Conservation (phyloP, 2,329 filamentous ascomycete species). For the Dissoconium aciculare region DNA sequence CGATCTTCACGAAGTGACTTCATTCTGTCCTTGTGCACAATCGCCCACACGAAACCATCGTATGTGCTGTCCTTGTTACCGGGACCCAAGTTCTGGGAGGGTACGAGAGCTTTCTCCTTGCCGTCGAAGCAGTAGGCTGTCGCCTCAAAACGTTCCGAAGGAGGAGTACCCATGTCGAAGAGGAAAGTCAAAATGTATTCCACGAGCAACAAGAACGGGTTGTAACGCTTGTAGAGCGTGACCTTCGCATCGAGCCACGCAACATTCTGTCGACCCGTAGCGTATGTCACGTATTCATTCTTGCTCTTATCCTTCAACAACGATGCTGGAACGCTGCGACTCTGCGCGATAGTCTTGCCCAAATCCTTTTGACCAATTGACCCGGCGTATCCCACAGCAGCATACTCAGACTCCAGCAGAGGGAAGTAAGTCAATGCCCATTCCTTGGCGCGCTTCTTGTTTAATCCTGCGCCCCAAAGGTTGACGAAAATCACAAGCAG, state of each 20-base stretch:
- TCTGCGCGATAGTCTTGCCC: slow-evolving; percentile 24
- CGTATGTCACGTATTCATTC: slow-evolving; percentile 76
- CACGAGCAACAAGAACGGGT: slow-evolving; percentile 52
- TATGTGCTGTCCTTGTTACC: slow-evolving; percentile 46
- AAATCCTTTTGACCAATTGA: slow-evolving; percentile 24
- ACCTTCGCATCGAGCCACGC: slow-evolving; percentile 81
- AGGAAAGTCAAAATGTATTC: slow-evolving; percentile 62
- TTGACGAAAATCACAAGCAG: slow-evolving; percentile 62
- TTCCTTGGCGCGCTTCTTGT: slow-evolving; percentile 61
- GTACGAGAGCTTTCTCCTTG: slow-evolving; percentile 66
- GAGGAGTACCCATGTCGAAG: slow-evolving; percentile 57
- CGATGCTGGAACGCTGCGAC: slow-evolving; percentile 36
- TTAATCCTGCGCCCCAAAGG: slow-evolving; percentile 63
- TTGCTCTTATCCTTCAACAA: slow-evolving; percentile 74
- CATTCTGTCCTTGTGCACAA: slow-evolving; percentile 94
- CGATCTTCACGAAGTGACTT: slow-evolving; percentile 76
- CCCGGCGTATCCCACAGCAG: slow-evolving; percentile 60
- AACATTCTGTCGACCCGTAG: slow-evolving; percentile 80
- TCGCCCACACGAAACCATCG: slow-evolving; percentile 84
- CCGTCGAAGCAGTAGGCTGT: slow-evolving; percentile 82
- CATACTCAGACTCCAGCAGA: slow-evolving; percentile 65
- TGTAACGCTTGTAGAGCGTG: slow-evolving; percentile 71
- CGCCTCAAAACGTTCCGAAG: slow-evolving; percentile 60
- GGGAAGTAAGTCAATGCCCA: slow-evolving; percentile 68
- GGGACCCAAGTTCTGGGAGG: slow-evolving; percentile 30